Evolutionary conservation across 768 basidiomycete genomes (phyloP), one percentile per base, ranked within the genome.

Genomic region (Lentinula detonsa): DNA sequence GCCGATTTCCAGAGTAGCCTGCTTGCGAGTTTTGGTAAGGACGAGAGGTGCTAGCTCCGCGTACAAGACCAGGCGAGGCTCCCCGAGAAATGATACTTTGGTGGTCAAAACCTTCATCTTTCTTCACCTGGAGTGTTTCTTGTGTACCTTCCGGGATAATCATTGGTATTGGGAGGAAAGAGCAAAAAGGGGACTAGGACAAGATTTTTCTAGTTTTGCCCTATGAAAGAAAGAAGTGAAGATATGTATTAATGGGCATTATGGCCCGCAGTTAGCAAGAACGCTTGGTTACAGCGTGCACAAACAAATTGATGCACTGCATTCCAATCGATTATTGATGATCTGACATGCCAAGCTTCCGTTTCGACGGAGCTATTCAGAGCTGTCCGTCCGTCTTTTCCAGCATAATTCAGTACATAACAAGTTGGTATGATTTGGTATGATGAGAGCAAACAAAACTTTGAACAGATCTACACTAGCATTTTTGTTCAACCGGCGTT

Each of bases 401-500:
- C 28, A 28, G 28, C 28, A 3, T 21, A 21, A 28, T 28, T 28
- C 3, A 40, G 39, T 40, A n/a, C n/a, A n/a, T n/a, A 11, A 10
- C 2, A 40, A 40, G 39, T 40, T 11, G 11, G 39, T 40, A 40
- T 15, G 39, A 40, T 28, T 28, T 28, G 28, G 28, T 28, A 28
- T 28, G 28, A 28, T 28, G 28, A 28, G 28, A 28, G 28, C 28
- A 15, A 40, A 15, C 16, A 45, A 45, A 16, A 5, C 3, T n/a
- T 18, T 5, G 21, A n/a, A 45, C 2, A n/a, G 7, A 16, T 45
- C 16, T 2, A 16, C n/a, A 23, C 9, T 21, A n/a, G 18, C 46
- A 48, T 48, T 21, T 48, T 21, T 52, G 50, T 9, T 76, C 74
- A 60, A 80, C 68, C 40, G 77, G 76, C 18, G 75, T 76, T 33